These are phyloP conservation scores for Taxillus chinensis DNA, from an alignment of 164 flowering plant genomes.

Conservation along the genomic window DNA sequence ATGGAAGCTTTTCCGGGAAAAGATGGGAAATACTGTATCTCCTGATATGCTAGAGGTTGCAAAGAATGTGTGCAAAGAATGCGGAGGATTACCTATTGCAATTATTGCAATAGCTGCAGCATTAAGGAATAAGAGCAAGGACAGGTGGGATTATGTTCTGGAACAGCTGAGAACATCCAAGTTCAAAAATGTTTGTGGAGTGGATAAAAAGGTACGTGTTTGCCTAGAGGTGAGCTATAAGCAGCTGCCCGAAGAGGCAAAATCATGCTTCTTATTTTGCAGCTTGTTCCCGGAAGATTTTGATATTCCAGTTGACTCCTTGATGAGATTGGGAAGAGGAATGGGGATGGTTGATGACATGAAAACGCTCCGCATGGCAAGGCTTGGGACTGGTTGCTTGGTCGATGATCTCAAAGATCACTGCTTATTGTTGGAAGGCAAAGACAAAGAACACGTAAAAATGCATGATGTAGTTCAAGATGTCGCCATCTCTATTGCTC, in stretches of 20 bases:
- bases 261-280: slow-evolving; percentile 17
- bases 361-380: neutral
- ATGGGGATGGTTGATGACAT: neutral
- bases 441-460: neutral
- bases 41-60: neutral
- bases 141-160: slow-evolving; percentile 9
- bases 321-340: slow-evolving; percentile 2
- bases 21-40: slow-evolving; percentile 6
- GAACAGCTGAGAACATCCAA: slow-evolving; percentile 4
- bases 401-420: slow-evolving; percentile 3
- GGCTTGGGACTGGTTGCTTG: neutral
- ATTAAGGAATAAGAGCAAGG: neutral
- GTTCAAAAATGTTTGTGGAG: neutral
- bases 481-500: neutral
- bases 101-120: slow-evolving; percentile 15
- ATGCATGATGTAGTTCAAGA: slow-evolving; percentile 14
- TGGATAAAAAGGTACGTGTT: neutral
- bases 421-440: neutral
- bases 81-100: slow-evolving; percentile 21
- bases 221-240: slow-evolving; percentile 15
- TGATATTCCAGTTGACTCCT: neutral
- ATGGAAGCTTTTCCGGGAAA: slow-evolving; percentile 12
- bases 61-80: slow-evolving; percentile 10
- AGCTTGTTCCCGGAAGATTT: slow-evolving; percentile 15
- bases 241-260: slow-evolving; percentile 6